Base-by-base conservation (phyloP, 257 asterid species). In the Orobanche coerulescens region DNA sequence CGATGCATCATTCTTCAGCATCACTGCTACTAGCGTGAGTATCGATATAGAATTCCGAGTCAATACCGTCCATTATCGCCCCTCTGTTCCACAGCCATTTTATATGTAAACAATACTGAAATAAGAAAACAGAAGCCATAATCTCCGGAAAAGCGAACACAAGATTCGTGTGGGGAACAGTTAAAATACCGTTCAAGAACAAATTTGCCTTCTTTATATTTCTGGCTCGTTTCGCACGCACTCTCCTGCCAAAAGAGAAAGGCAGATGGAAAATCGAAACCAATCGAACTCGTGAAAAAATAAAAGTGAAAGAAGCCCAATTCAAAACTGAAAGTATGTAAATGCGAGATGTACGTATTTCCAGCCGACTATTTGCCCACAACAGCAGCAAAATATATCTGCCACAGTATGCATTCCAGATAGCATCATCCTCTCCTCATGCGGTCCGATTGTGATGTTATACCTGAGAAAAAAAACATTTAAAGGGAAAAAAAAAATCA, bases 331-430 rank as follows among this genome's bases (percentile, higher is more conserved):
- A 50, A 5, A 53, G 48, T 20, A 34, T 19, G n/a, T 20, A 18
- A 26, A 3, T 0, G 34, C 64, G 61, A 58, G 20, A 53, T 34
- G 9, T 71, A 87, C 94, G 47, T 82, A 85, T 87, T 87, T 87
- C 92, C 96, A 87, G 54, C 94, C 94, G 57, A 82, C 77, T 30
- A 73, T 77, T 71, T 86, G 94, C 36, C 94, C 87, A 24, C 96
- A 87, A 52, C 66, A 73, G 76, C 84, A 76, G 69, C 96, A 87
- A 70, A 73, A 87, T 46, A 82, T 78, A 68, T 87, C 94, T 0
- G 83, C 85, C 2, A 87, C 86, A 0, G 88, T 85, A 52, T 87
- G 92, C 85, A 56, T 65, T 47, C 94, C 94, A 14, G 94, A 75
- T 11, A 81, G 73, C 96, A 87, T 85, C 76, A 65, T 30, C 68